phyloP scores from a whole-genome alignment of 371 early-diverging fungal genomes.

The Mortierella sp. region DNA sequence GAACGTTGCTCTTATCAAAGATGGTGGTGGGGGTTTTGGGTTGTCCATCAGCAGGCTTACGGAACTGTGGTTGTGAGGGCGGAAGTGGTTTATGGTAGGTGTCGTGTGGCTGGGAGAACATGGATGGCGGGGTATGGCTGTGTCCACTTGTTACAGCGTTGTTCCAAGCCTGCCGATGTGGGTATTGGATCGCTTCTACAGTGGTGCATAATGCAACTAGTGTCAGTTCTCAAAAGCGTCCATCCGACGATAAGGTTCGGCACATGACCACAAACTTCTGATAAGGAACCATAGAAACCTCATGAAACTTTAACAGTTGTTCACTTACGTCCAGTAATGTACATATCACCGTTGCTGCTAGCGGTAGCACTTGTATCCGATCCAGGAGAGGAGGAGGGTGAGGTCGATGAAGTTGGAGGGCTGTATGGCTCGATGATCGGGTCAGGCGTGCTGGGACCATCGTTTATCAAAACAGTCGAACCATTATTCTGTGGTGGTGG shows the following conservation, averaged over 20 bases:
- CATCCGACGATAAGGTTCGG: constrained; percentile 20
- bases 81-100: constrained; percentile 38
- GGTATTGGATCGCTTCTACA: constrained; percentile 48
- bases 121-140: constrained; percentile 32
- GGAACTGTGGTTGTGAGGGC: constrained; percentile 17
- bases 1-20: constrained; percentile 90
- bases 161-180: constrained; percentile 52
- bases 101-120: constrained; percentile 51
- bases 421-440: constrained; percentile 49
- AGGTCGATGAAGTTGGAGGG: constrained; percentile 15
- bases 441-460: constrained; percentile 52
- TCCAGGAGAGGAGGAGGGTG: constrained; percentile 14
- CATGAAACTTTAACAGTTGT: constrained; percentile 6
- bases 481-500: constrained; percentile 22
- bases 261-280: constrained; percentile 27
- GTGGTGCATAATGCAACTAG: neutral
- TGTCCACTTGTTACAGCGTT: constrained; percentile 44
- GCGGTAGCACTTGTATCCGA: constrained; percentile 6
- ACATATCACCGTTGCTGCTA: constrained; percentile 14
- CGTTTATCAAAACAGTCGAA: constrained; percentile 42
- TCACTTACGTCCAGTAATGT: constrained; percentile 49
- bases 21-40: constrained; percentile 52
- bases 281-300: neutral
- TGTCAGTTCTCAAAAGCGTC: neutral
- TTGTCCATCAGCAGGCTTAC: constrained; percentile 9